Base-by-base conservation (phyloP, 257 asterid genomes). In the Jasminum sambac region DNA sequence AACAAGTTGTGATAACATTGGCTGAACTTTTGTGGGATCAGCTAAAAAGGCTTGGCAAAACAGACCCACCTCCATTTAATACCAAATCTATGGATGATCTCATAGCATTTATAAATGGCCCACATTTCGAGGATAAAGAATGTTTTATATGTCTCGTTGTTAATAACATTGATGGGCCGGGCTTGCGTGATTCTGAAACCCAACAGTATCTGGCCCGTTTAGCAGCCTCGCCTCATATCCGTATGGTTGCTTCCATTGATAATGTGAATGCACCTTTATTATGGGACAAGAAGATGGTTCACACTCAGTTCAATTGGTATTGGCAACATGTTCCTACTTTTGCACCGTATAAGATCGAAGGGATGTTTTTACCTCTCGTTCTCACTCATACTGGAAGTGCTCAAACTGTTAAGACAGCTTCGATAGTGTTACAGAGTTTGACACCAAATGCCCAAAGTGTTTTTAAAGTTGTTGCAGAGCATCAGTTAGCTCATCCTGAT, bases 201-300 rank as follows among this genome's bases (percentile, higher is more conserved):
- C 99, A 91, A 81, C 95, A 88, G 61, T 81, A 76, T 80, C 90
- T 95, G 26, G 95, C 97, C 39, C 85, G 95, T 76, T 76, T 89
- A 5, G 95, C 96, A 55, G 92, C 93, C 72, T 95, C 95, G 78
- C 81, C 99, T 70, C 94, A 89, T 79, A 75, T 91, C 66, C 92
- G 86, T 61, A 65, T 91, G 73, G 85, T 91, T 78, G 96, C 99
- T 62, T 95, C 99, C 16, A 82, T 88, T 69, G 98, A 91, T 80
- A 90, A 95, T 68, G 93, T 95, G 61, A 95, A 95, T 79, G 85
- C 99, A 64, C 91, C 88, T n/a, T n/a, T n/a, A n/a, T n/a, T 91
- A 73, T 94, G 98, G 99, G 91, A 89, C 84, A 91, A 91, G 85
- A 94, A 88, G 89, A 94, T 91, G 99, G 96, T 89, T 44, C 96